phyloP scores from a whole-genome alignment of 2,329 filamentous ascomycete genomes.

The Ceratocystis papillata region DNA sequence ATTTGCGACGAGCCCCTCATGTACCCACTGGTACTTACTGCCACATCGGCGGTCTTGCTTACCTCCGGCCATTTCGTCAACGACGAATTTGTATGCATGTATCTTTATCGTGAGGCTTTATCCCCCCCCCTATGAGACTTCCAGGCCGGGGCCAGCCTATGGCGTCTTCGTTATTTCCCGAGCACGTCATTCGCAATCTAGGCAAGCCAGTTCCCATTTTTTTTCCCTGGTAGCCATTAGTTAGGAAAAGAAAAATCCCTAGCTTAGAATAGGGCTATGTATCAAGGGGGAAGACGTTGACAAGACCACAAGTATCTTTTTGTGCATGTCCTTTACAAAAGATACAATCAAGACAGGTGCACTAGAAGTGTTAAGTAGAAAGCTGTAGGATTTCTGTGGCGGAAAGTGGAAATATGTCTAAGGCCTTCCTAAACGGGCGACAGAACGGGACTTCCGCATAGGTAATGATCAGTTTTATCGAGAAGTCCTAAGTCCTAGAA shows the following conservation, averaged over 20 bases:
- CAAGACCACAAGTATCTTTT: not conserved
- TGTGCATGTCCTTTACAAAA: not conserved
- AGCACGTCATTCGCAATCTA: slow-evolving; percentile 32
- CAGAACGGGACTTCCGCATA: not conserved
- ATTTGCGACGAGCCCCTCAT: not conserved
- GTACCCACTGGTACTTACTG: not conserved
- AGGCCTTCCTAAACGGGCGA: slow-evolving; percentile 6
- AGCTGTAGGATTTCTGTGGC: not conserved
- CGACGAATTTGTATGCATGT: not conserved
- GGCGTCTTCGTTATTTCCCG: slow-evolving; percentile 27
- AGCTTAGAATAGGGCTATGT: too few species aligned
- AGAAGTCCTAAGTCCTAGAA: too few species aligned
- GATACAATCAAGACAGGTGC: not conserved
- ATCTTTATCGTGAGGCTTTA: not conserved
- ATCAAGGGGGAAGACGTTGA: not conserved
- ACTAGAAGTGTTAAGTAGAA: not conserved
- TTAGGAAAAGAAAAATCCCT: not conserved
- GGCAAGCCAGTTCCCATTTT: slow-evolving; percentile 18
- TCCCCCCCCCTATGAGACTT: not conserved
- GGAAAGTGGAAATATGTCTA: not conserved
- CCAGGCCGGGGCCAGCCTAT: slow-evolving; percentile 14
- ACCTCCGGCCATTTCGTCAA: not conserved
- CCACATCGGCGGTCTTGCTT: not conserved
- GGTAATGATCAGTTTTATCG: too few species aligned
- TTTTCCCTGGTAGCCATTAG: slow-evolving; percentile 2